A percentile compares a stretch with the other conserved stretches of the same genome.
phyloP scores from a whole-genome alignment of 306 rosid species.

The Hippophae gyantsensis region DNA sequence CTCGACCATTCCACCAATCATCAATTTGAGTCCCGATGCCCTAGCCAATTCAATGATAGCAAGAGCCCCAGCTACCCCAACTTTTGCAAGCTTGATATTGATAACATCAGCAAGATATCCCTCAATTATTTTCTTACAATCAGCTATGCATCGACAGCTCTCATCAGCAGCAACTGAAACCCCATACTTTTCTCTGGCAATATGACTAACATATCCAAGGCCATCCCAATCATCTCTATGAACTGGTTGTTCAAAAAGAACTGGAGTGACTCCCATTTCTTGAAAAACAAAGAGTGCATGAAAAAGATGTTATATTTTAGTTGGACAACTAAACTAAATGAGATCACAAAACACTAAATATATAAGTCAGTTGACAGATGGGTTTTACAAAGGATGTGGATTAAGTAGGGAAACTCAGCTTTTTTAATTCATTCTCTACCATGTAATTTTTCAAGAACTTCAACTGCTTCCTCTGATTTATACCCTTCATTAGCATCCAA shows the following conservation, averaged over 20 bases:
- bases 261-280: slow-evolving; percentile 79
- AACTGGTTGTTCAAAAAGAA: slow-evolving; percentile 87
- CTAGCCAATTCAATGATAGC: slow-evolving; percentile 60
- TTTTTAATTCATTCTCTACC: slow-evolving; percentile 34
- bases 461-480: slow-evolving; percentile 64
- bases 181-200: slow-evolving; percentile 63
- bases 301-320: background rate
- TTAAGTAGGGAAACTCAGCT: background rate
- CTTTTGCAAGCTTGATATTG: slow-evolving; percentile 84
- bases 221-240: slow-evolving; percentile 99
- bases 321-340: slow-evolving; percentile 9
- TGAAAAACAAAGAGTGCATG: slow-evolving; percentile 4
- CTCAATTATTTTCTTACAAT: slow-evolving; percentile 59
- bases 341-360: background rate
- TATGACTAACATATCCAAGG: slow-evolving; percentile 54
- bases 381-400: no score
- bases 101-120: slow-evolving; percentile 65
- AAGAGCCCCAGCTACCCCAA: slow-evolving; percentile 76
- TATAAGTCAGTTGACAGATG: no score
- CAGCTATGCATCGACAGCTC: slow-evolving; percentile 64
- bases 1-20: slow-evolving; percentile 97
- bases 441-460: slow-evolving; percentile 70
- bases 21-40: slow-evolving; percentile 50
- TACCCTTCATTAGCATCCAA: slow-evolving; percentile 96
- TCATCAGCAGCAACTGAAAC: slow-evolving; percentile 93